These are phyloP conservation scores for Pochonia chlamydosporia DNA, from an alignment of 2,329 filamentous ascomycete species.

Conservation along the genomic window DNA sequence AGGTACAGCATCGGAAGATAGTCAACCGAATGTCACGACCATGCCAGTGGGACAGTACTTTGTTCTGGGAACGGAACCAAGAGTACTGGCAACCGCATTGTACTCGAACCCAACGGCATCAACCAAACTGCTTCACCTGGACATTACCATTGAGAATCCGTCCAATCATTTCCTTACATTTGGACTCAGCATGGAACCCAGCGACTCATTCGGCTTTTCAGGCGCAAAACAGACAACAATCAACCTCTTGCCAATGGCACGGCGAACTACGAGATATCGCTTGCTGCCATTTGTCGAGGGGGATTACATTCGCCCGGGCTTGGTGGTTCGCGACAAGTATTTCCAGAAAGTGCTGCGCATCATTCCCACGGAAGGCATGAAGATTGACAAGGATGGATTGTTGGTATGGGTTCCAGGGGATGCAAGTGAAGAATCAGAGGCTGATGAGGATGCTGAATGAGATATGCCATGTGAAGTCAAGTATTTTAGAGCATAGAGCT, in stretches of 20 bases:
- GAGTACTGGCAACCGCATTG: constrained; percentile 63
- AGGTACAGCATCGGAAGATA: constrained; percentile 24
- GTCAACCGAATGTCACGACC: constrained; percentile 52
- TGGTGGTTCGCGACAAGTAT: constrained; percentile 81
- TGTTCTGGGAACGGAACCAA: constrained; percentile 77
- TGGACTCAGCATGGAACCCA: constrained; percentile 85
- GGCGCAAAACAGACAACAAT: constrained; percentile 76
- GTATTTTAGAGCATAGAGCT: no score
- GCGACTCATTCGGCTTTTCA: constrained; percentile 87
- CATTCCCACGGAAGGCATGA: constrained; percentile 70
- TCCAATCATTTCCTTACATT: constrained; percentile 94
- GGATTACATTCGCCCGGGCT: constrained; percentile 63
- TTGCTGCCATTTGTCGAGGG: constrained; percentile 63
- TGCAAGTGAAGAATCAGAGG: constrained; percentile 15
- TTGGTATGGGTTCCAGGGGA: constrained; percentile 52
- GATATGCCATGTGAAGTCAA: neutral
- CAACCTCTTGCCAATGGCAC: constrained; percentile 76
- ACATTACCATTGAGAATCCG: constrained; percentile 79
- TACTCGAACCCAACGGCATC: constrained; percentile 29
- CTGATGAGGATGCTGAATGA: constrained; percentile 6
- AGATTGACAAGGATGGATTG: constrained; percentile 57
- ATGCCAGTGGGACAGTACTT: constrained; percentile 75
- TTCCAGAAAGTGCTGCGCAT: constrained; percentile 87
- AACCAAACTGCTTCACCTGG: constrained; percentile 37
- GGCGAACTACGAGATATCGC: constrained; percentile 67